A percentile compares a stretch with the other conserved stretches of the same genome.
These are phyloP conservation scores for Pseudozyma tsukubaensis DNA, from an alignment of 1,284 basidiomycete species.

Conservation along the genomic window DNA sequence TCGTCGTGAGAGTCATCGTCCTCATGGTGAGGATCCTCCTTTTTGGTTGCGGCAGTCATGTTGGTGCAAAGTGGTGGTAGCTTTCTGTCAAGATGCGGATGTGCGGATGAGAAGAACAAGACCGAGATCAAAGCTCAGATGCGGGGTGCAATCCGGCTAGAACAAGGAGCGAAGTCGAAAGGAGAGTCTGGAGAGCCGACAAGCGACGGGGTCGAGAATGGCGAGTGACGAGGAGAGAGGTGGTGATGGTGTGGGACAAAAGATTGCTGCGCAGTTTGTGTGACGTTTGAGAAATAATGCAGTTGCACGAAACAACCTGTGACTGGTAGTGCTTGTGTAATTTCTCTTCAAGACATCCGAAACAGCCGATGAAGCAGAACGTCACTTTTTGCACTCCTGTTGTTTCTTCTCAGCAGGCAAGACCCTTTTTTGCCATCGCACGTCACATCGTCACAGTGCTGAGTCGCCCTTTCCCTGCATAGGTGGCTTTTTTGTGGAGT, in stretches of 20 bases:
- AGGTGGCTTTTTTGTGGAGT: no score
- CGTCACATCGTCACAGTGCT: neutral
- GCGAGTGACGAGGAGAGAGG: no score
- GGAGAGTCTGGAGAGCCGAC: no score
- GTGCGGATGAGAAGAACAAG: no score
- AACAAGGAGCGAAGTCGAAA: no score
- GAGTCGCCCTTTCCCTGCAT: no score
- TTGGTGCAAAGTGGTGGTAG: neutral
- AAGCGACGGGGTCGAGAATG: no score
- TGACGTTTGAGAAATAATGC: no score
- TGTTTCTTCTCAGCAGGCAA: neutral
- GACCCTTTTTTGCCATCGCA: neutral
- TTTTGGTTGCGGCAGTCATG: conserved; percentile 18
- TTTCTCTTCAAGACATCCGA: neutral
- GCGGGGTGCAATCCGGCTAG: no score
- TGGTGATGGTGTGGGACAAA: neutral
- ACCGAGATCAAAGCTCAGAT: no score
- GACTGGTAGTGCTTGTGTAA: conserved; percentile 8
- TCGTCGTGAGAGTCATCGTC: conserved; percentile 70
- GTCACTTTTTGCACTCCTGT: neutral
- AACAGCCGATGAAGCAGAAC: no score
- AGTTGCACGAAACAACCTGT: neutral
- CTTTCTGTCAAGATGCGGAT: neutral
- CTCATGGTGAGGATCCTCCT: conserved; percentile 15
- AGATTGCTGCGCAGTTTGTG: neutral